Percentiles rank a stretch among this genome's conserved stretches.
Evolutionary conservation across 2,329 filamentous ascomycete genomes (phyloP).

Genomic region (Fusarium tuaranense): DNA sequence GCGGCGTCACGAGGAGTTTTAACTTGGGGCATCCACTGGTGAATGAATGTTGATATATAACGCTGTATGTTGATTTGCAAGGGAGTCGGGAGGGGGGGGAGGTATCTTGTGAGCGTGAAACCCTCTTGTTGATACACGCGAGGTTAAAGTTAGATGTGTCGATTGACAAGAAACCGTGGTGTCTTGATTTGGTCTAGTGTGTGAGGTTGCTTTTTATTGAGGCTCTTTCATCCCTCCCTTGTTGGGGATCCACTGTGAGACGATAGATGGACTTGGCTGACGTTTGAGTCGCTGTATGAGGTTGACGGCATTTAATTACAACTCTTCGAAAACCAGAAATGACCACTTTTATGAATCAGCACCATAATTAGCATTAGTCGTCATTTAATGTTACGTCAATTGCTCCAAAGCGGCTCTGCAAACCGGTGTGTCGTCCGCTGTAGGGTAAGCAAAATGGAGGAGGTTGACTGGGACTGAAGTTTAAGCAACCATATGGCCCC

Average conservation of each 20-base stretch:
- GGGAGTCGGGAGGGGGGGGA: slow-evolving; percentile 5
- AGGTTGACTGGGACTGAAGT: neutral
- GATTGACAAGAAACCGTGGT: slow-evolving; percentile 3
- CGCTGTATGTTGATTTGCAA: slow-evolving; percentile 8
- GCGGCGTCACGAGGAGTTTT: slow-evolving; percentile 40
- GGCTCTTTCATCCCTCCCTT: neutral
- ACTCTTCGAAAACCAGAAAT: neutral
- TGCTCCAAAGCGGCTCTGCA: neutral
- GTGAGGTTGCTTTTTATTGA: neutral
- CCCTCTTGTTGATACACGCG: slow-evolving; percentile 4
- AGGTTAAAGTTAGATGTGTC: slow-evolving; percentile 2
- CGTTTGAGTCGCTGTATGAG: neutral
- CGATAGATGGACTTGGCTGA: too few relatives aligned
- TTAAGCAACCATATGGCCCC: neutral
- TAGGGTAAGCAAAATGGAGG: neutral
- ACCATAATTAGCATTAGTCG: too few relatives aligned
- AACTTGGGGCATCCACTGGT: slow-evolving; percentile 32
- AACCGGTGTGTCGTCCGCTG: fast-evolving
- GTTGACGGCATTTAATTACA: neutral
- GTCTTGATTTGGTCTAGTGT: neutral
- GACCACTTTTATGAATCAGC: too few relatives aligned
- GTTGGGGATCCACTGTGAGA: neutral
- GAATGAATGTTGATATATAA: slow-evolving; percentile 32
- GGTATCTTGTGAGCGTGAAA: slow-evolving; percentile 3
- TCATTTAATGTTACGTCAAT: neutral